Conservation (phyloP, 768 basidiomycete genomes). For the Russula dissimulans region DNA sequence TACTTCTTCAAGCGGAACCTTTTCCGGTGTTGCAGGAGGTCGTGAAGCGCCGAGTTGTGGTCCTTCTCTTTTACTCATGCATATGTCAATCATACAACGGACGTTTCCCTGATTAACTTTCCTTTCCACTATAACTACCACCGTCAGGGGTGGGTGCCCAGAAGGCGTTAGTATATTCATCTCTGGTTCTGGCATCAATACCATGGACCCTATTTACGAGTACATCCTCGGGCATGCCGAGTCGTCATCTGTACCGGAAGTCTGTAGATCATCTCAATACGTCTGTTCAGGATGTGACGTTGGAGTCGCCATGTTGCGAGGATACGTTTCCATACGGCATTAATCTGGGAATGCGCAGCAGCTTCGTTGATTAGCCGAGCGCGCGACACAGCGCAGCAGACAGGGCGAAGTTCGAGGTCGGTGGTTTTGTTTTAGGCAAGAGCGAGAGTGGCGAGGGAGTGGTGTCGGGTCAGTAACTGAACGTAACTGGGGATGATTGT, state of each 20-base stretch:
- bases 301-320: constrained; percentile 5
- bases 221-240: not conserved
- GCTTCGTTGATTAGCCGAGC: constrained; percentile 30
- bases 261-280: not conserved
- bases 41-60: constrained; percentile 31
- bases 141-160: not conserved
- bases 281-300: not conserved
- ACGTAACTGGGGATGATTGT: too few relatives aligned
- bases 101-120: constrained; percentile 3
- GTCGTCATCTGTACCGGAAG: not conserved
- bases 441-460: too few relatives aligned
- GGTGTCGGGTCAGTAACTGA: too few relatives aligned
- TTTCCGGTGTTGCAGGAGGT: constrained; percentile 72
- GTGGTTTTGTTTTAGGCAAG: too few relatives aligned
- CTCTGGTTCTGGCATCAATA: not conserved
- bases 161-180: constrained; percentile 5
- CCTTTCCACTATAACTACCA: not conserved
- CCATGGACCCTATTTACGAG: constrained; percentile 7
- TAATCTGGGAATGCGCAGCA: not conserved
- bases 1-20: constrained; percentile 80
- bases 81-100: not conserved
- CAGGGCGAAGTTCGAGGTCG: too few relatives aligned
- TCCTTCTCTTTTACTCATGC: constrained; percentile 1
- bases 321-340: constrained; percentile 2
- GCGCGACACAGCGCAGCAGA: too few relatives aligned